Conservation (phyloP, 1,139 yeast genomes). For the Geotrichum bryndzae region DNA sequence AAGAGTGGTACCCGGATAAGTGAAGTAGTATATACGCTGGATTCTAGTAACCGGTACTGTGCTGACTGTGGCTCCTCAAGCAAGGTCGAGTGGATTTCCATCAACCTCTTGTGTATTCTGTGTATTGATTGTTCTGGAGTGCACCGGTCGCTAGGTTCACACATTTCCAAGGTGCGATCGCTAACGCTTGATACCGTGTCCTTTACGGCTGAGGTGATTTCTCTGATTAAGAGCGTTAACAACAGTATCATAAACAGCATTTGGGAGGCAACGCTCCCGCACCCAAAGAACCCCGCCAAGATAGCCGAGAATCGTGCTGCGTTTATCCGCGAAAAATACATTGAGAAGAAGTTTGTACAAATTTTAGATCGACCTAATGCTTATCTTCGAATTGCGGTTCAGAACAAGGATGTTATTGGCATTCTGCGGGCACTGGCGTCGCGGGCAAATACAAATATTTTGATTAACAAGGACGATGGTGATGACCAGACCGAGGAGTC, state of each 20-base stretch:
- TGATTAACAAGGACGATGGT: constrained; percentile 24
- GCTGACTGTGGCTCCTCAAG: constrained; percentile 70
- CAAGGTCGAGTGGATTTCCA: constrained; percentile 80
- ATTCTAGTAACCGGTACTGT: constrained; percentile 58
- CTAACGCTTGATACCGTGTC: constrained; percentile 63
- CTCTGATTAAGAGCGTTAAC: constrained; percentile 53
- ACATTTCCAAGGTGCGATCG: constrained; percentile 70
- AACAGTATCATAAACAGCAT: constrained; percentile 57
- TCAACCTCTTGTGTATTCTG: constrained; percentile 63
- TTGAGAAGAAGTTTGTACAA: constrained; percentile 37
- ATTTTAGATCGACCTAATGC: constrained; percentile 36
- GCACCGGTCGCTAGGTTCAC: constrained; percentile 72
- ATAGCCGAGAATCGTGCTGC: constrained; percentile 34
- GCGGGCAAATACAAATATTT: constrained; percentile 37
- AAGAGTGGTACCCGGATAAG: constrained; percentile 8
- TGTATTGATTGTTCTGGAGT: constrained; percentile 77
- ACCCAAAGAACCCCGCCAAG: constrained; percentile 39
- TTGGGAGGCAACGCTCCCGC: constrained; percentile 46
- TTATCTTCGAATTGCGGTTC: constrained; percentile 34
- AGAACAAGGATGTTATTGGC: constrained; percentile 30
- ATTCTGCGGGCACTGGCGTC: constrained; percentile 38
- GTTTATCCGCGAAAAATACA: constrained; percentile 40
- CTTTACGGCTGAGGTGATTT: constrained; percentile 62
- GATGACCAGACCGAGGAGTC: constrained; percentile 24
- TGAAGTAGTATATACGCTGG: constrained; percentile 26